Evolutionary conservation across 2,329 filamentous ascomycete genomes (phyloP), one percentile per base, ranked within the genome.

Genomic region (Domatiomyces catenatus): DNA sequence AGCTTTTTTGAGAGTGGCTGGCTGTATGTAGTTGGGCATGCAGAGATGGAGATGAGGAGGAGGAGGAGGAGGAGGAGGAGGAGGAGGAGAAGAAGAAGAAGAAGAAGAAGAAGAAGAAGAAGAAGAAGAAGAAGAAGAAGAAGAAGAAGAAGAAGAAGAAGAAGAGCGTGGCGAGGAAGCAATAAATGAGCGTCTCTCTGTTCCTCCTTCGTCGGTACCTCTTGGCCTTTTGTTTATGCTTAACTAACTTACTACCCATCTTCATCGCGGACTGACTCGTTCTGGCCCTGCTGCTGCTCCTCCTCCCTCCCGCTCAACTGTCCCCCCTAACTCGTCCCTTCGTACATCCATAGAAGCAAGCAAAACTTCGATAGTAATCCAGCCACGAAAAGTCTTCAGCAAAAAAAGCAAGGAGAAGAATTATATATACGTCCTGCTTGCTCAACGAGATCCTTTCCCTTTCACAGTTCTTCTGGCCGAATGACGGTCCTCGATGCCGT

Each of bases 1-100:
- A 66, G 1, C 67, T 74, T 39, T 39, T 39, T 39, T 39, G 32
- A 39, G 28, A 32, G 8, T 32, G 28, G 28, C 3, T 32, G 8
- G 28, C 8, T 8, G 12, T 32, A 8, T 3, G 28, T 2, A 32
- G 8, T 32, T 7, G 28, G 3, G 28, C 8, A 10, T 32, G 28
- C 8, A 32, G 28, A 10, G 12, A 10, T 32, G 28, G 28, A 32
- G 12, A 7, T 32, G 28, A 32, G 28, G 26, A 28, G 5, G 26
- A 28, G 8, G 26, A 28, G 26, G 8, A 28, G 26, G 26, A n/a
- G n/a, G n/a, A n/a, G 22, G 22, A 24, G 22, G 22, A 24, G 22
- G 6, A 6, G 22, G 22, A 6, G 6, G 22, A 24, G 6, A 24
- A 24, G 6, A 24, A 3, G 6, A 24, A n/a, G n/a, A n/a, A n/a